Percentiles rank a stretch among this genome's conserved stretches.
phyloP scores from a whole-genome alignment of 2,329 filamentous ascomycete genomes.

The Ampelomyces quisqualis region DNA sequence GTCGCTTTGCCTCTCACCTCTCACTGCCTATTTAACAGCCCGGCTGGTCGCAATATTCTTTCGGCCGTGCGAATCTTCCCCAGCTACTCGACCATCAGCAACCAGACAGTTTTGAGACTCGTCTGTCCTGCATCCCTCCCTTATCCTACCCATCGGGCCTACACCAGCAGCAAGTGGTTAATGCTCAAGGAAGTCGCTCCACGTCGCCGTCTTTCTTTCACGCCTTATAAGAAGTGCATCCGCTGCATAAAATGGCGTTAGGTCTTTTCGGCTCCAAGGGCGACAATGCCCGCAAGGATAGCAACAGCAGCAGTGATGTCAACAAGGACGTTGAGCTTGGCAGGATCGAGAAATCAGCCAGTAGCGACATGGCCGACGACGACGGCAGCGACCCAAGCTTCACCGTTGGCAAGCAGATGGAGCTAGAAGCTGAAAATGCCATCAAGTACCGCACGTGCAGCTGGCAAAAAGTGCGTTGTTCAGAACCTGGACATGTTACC shows the following conservation, averaged over 20 bases:
- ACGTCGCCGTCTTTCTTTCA: slow-evolving; percentile 43
- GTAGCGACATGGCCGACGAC: slow-evolving; percentile 37
- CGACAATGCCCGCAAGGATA: slow-evolving; percentile 11
- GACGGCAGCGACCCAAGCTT: slow-evolving; percentile 45
- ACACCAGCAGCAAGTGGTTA: slow-evolving; percentile 27
- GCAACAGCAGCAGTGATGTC: slow-evolving; percentile 18
- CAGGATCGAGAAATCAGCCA: slow-evolving; percentile 43
- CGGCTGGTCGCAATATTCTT: not conserved
- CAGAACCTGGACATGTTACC: no score
- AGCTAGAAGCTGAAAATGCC: slow-evolving; percentile 70
- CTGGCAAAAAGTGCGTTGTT: slow-evolving; percentile 74
- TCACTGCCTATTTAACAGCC: slow-evolving; percentile 7
- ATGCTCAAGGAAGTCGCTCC: slow-evolving; percentile 41
- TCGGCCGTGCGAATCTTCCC: not conserved
- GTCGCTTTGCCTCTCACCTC: slow-evolving; percentile 4
- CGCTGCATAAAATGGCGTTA: slow-evolving; percentile 57
- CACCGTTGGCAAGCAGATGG: slow-evolving; percentile 67
- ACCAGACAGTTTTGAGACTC: slow-evolving; percentile 2
- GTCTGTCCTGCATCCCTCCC: slow-evolving; percentile 1
- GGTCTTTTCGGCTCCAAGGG: slow-evolving; percentile 32
- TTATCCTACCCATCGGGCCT: not conserved
- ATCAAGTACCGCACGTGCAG: slow-evolving; percentile 93
- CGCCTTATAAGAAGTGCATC: slow-evolving; percentile 47
- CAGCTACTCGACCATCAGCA: not conserved
- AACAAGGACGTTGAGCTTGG: slow-evolving; percentile 43